These are phyloP conservation scores for Leucocoprinus sp. DNA, from an alignment of 768 basidiomycete genomes.

Conservation along the genomic window DNA sequence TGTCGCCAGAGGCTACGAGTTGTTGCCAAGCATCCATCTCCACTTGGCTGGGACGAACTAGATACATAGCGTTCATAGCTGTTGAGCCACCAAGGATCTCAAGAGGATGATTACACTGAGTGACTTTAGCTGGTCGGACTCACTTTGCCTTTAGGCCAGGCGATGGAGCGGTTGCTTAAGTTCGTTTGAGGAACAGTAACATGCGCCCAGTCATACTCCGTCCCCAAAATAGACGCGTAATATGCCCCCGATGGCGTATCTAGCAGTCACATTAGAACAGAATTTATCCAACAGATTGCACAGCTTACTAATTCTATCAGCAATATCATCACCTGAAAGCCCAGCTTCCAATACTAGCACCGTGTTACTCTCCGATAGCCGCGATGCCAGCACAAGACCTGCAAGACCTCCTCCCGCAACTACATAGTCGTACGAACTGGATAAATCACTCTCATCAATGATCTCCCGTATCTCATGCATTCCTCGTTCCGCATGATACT, in stretches of 20 bases:
- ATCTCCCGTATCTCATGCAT: not conserved
- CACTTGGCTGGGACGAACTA: slow-evolving; percentile 37
- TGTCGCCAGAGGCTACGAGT: slow-evolving; percentile 26
- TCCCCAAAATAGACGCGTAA: slow-evolving; percentile 34
- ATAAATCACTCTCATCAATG: slow-evolving; percentile 4
- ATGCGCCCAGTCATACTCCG: slow-evolving; percentile 44
- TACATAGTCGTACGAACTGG: slow-evolving; percentile 44
- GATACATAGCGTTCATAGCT: slow-evolving; percentile 57
- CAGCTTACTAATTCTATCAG: slow-evolving; percentile 23
- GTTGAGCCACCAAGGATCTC: slow-evolving; percentile 49
- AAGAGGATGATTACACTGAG: not conserved
- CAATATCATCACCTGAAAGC: slow-evolving; percentile 21
- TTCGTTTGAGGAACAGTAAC: slow-evolving; percentile 33
- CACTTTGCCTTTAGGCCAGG: slow-evolving; percentile 52
- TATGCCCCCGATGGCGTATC: slow-evolving; percentile 41
- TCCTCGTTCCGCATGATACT: not conserved
- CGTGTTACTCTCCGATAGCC: slow-evolving; percentile 26
- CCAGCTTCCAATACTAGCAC: slow-evolving; percentile 36
- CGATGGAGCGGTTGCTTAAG: slow-evolving; percentile 29
- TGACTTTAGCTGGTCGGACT: not conserved
- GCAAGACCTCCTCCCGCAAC: slow-evolving; percentile 27
- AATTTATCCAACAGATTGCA: not conserved
- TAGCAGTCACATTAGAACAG: slow-evolving; percentile 10
- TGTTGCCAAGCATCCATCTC: slow-evolving; percentile 39
- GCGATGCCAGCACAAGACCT: slow-evolving; percentile 24